Base-by-base conservation (phyloP, 768 basidiomycete genomes). In the Cystoderma amianthinum region DNA sequence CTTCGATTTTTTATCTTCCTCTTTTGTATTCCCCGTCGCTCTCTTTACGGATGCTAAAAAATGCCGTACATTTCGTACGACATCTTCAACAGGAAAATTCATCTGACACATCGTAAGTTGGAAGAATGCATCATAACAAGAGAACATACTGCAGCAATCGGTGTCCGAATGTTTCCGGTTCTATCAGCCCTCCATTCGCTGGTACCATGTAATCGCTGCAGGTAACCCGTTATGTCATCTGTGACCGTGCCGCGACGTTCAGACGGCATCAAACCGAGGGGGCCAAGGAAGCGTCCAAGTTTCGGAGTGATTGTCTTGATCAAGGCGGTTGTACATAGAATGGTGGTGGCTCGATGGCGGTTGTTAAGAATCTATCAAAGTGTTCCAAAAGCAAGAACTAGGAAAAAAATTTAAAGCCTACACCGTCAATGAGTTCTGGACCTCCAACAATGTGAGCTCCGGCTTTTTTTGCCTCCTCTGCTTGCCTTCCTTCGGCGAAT, bases 131-230 rank as follows among this genome's bases (percentile, higher is more conserved):
- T 9, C 35, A 30, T 15, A 45, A 28, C 7, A 7, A 32, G 41
- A 9, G 11, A 10, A 61, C 73, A 47, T 43, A 91, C 91, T 55
- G 80, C 79, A 6, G 78, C 90, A 47, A 93, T 79, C 25, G 90
- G 81, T 38, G 85, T 76, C 32, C 87, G 78, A 36, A 98, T 89
- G 20, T 81, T 82, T 5, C 95, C 93, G 20, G 71, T 61, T 57
- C 85, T 84, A 64, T 96, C 92, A 6, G 89, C 90, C 62, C 82
- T 89, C 92, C 95, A 99, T 56, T 97, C 93, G 35, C 83, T 80
- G 3, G 83, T 82, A 10, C 88, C 90, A 42, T 80, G 76, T 24
- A 95, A 74, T 37, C 78, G 77, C 50, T 78, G 72, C 43, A 99
- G 80, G 48, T 86, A 94, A 10, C 80, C 80, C 11, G 72, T 82